These are phyloP conservation scores for Metarhizium guizhouense DNA, from an alignment of 2,329 filamentous ascomycete species.

Conservation along the genomic window DNA sequence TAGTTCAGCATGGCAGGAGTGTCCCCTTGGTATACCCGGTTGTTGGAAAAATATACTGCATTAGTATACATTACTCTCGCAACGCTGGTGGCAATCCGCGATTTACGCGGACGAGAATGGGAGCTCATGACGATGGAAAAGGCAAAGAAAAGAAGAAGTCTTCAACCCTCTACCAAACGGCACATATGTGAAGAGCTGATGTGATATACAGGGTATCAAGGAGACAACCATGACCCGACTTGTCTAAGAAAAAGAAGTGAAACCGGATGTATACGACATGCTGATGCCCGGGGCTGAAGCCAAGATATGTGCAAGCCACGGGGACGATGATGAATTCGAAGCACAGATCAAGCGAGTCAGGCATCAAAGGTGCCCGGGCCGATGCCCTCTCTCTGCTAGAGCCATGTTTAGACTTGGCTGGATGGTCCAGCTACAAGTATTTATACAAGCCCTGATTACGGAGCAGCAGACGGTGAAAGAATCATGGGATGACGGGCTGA, in stretches of 20 bases:
- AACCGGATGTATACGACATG: neutral
- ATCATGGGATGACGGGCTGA: slow-evolving; percentile 5
- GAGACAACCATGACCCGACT: neutral
- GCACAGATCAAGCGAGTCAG: slow-evolving; percentile 10
- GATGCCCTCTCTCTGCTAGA: neutral
- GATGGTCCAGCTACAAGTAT: slow-evolving; percentile 12
- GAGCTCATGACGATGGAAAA: slow-evolving; percentile 25
- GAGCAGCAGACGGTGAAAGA: neutral
- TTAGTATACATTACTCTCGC: slow-evolving; percentile 53
- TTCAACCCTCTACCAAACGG: neutral
- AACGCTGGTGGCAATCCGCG: slow-evolving; percentile 35
- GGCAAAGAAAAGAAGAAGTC: neutral
- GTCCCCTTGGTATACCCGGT: slow-evolving; percentile 61
- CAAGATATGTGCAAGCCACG: slow-evolving; percentile 8
- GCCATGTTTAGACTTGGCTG: slow-evolving; percentile 15
- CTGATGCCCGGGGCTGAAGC: slow-evolving; percentile 6
- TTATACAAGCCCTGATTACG: slow-evolving; percentile 9
- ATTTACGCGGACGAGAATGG: slow-evolving; percentile 33
- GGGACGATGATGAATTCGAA: slow-evolving; percentile 1
- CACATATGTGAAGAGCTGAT: slow-evolving; percentile 2
- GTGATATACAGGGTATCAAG: slow-evolving; percentile 3
- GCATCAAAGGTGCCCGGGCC: slow-evolving; percentile 15
- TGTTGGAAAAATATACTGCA: slow-evolving; percentile 79
- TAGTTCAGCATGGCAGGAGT: slow-evolving; percentile 68
- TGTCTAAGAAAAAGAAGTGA: neutral